These are phyloP conservation scores for Anthoceros angustus DNA, from an alignment of 225 moss, liverwort and hornwort genomes.

Conservation along the genomic window DNA sequence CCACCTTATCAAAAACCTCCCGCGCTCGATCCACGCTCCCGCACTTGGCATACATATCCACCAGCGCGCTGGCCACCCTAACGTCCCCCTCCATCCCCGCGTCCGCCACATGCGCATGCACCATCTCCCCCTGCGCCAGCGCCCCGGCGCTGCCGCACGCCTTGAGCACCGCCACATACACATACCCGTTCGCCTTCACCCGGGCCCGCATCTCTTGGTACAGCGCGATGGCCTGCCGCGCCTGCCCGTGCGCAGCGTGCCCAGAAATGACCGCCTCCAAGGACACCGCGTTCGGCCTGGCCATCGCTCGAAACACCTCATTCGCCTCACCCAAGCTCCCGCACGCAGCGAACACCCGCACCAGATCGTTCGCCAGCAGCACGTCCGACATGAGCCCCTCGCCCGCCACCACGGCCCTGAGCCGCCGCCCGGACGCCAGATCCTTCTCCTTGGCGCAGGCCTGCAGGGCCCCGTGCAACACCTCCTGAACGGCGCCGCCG, in stretches of 20 bases:
- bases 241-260: background rate
- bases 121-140: background rate
- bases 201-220: background rate
- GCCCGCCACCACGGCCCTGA: background rate
- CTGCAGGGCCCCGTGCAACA: background rate
- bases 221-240: background rate
- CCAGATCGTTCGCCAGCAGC: background rate
- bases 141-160: background rate
- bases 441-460: background rate
- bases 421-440: background rate
- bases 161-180: background rate
- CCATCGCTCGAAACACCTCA: background rate
- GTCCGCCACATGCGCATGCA: background rate
- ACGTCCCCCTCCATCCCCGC: background rate
- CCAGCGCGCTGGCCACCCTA: background rate
- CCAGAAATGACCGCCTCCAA: background rate
- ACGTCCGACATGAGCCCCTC: background rate
- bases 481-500: background rate
- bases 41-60: constrained; percentile 1
- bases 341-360: background rate
- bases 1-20: background rate
- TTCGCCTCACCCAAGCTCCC: background rate
- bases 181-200: background rate
- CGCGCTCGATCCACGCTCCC: background rate
- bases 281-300: background rate